Percentiles rank a stretch among this genome's conserved stretches.
Evolutionary conservation across 805 yeast species (phyloP).

Genomic region (Sugiyamaella lignohabitans): DNA sequence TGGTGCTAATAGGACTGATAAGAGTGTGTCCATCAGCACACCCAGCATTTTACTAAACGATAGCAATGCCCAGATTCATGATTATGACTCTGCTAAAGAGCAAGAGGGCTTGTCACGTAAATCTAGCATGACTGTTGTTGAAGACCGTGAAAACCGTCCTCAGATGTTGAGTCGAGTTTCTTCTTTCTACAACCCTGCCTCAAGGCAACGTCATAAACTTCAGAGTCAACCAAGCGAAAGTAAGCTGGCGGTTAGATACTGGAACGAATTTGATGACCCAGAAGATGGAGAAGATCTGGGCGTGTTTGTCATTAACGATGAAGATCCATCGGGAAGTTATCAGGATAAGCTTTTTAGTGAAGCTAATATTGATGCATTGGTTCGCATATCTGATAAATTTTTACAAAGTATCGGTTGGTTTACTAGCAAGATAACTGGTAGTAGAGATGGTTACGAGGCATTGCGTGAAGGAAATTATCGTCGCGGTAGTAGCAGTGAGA

Average conservation of each 20-base stretch:
- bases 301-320: constrained; percentile 32
- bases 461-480: constrained; percentile 9
- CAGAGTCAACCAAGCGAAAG: constrained; percentile 12
- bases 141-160: neutral
- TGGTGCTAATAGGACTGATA: neutral
- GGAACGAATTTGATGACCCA: constrained; percentile 66
- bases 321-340: constrained; percentile 28
- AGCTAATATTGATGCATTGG: constrained; percentile 29
- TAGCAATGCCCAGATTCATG: too few relatives aligned
- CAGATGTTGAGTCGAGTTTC: constrained; percentile 4
- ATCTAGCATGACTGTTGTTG: neutral
- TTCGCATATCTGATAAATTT: constrained; percentile 26
- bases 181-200: constrained; percentile 4
- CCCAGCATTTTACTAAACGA: constrained; percentile 22
- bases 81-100: neutral
- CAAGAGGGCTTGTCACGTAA: neutral
- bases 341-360: constrained; percentile 22
- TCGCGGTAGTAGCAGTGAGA: neutral
- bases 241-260: constrained; percentile 38
- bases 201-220: neutral
- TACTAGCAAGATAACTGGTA: constrained; percentile 15
- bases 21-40: constrained; percentile 1
- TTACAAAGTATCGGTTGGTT: constrained; percentile 22
- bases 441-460: constrained; percentile 5
- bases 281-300: constrained; percentile 42